Conservation (phyloP, 2,329 filamentous ascomycete species). For the Tricladium varicosporioides region DNA sequence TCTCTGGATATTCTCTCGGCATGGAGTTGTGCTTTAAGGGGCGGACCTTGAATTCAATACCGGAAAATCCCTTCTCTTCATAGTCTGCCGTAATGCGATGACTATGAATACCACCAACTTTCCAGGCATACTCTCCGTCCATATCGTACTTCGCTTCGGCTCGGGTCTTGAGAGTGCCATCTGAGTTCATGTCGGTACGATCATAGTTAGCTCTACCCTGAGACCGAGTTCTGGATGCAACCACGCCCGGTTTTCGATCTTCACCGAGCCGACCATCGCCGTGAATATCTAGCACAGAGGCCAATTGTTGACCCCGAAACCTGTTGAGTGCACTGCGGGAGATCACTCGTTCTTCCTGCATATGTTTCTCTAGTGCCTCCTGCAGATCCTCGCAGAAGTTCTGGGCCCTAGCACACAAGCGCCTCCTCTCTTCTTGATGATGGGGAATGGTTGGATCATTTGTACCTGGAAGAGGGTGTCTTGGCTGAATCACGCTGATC, state of each 20-base stretch:
- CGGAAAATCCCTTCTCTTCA: background rate
- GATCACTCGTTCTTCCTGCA: background rate
- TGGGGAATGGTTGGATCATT: no score
- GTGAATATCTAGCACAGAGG: conserved; percentile 15
- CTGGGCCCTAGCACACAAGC: no score
- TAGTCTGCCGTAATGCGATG: background rate
- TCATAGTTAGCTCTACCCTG: background rate
- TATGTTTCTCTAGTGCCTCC: background rate
- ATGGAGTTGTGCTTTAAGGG: background rate
- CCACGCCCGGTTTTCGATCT: conserved; percentile 16
- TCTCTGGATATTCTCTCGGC: no score
- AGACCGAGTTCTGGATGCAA: conserved; percentile 18
- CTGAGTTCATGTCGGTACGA: background rate
- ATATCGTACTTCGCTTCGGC: conserved; percentile 11
- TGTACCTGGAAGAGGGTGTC: no score
- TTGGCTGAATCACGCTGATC: no score
- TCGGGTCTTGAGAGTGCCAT: conserved; percentile 11
- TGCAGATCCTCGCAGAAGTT: background rate
- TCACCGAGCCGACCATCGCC: conserved; percentile 20
- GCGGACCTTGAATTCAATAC: background rate
- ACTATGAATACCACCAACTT: background rate
- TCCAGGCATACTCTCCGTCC: conserved; percentile 10
- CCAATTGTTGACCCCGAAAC: background rate
- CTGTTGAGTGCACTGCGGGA: background rate
- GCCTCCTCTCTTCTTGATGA: no score